Evolutionary conservation across 805 yeast species (phyloP), one percentile per base, ranked within the genome.

Genomic region (Nakazawaea populi): DNA sequence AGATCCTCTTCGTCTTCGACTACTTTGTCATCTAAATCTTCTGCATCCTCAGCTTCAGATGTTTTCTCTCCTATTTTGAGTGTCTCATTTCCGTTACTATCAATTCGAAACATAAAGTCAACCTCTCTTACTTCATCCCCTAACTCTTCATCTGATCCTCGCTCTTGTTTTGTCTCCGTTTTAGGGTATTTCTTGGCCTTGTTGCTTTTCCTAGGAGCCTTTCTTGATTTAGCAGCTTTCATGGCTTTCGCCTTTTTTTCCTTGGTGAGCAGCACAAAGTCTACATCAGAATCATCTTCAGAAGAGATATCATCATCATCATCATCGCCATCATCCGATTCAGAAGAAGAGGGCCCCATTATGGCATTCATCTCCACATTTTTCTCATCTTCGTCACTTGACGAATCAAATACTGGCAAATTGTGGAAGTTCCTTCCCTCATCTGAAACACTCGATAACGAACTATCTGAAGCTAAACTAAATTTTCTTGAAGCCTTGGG

Each of bases 211-310:
- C 58, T 55, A 2, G 64, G 59, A 10, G 53, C 55, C 53, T 60
- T 61, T 32, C 57, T 51, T 29, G 58, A 59, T 47, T 62, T 62
- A 4, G 69, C 75, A 1, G 80, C 79, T 54, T 77, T 76, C 73
- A 79, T 68, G 1, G 82, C 73, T 53, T 69, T 74, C 38, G 79
- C 79, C 66, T 85, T 80, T 54, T 82, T 72, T 62, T 84, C 85
- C 8, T 85, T 87, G 36, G 87, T 86, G 54, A 87, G 66, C 62
- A 78, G 79, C 12, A 86, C 87, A 62, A 83, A 85, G 66, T 87
- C 92, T 2, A 85, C 81, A 56, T 80, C 82, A 37, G 82, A 82
- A 56, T 82, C 89, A 57, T 80, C 85, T 0, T 85, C 79, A 9
- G 83, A 77, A 9, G 77, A 70, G 2, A 63, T 63, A 10, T 68